These are phyloP conservation scores for Diaporthe vaccinii DNA, from an alignment of 2,329 filamentous ascomycete genomes.

Conservation along the genomic window DNA sequence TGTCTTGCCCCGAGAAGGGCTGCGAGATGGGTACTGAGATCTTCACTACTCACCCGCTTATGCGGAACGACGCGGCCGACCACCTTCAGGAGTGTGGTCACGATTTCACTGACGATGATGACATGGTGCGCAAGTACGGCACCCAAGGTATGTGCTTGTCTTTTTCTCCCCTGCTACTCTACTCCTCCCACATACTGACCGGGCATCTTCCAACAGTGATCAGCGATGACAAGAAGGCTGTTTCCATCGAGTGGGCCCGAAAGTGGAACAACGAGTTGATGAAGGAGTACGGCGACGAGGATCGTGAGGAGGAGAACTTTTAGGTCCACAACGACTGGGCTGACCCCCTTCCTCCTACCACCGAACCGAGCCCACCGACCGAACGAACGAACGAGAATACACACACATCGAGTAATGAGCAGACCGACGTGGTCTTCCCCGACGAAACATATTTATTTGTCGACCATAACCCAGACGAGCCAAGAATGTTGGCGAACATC, in stretches of 20 bases:
- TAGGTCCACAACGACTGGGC: not conserved
- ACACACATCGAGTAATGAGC: not conserved
- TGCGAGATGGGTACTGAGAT: not conserved
- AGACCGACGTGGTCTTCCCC: not conserved
- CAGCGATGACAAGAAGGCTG: slow-evolving; percentile 14
- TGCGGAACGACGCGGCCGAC: not conserved
- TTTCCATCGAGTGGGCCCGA: slow-evolving; percentile 13
- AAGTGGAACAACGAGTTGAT: slow-evolving; percentile 4
- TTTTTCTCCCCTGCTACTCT: no score
- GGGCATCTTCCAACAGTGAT: not conserved
- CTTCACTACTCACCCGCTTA: not conserved
- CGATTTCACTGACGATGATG: not conserved
- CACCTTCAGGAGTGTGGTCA: not conserved
- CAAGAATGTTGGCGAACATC: not conserved
- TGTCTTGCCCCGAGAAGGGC: not conserved
- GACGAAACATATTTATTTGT: not conserved
- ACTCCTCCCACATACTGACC: not conserved
- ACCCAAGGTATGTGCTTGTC: slow-evolving; percentile 9
- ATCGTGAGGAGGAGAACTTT: not conserved
- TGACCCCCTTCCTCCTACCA: not conserved
- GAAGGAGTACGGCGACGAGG: not conserved
- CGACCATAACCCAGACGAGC: not conserved
- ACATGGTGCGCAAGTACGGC: slow-evolving; percentile 3
- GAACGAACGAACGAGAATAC: no score
- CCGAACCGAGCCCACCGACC: not conserved